phyloP scores from a whole-genome alignment of 768 basidiomycete species.

The Pholiota microspora region DNA sequence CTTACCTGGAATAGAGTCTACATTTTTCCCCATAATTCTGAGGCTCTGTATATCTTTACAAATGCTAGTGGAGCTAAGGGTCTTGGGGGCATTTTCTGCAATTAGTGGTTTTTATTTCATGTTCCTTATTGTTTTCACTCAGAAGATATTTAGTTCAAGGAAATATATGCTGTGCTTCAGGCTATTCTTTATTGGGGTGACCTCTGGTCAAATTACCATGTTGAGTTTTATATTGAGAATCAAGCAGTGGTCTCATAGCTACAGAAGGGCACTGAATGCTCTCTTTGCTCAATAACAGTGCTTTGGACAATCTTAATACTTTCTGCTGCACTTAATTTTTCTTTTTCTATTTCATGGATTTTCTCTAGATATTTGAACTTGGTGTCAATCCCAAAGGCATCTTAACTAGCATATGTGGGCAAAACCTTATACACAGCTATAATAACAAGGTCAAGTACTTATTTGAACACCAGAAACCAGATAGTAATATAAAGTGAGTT shows the following conservation, averaged over 20 bases:
- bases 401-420: background rate
- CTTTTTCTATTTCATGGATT: conserved; percentile 24
- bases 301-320: conserved; percentile 16
- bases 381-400: no score
- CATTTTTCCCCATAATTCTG: conserved; percentile 11
- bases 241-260: conserved; percentile 14
- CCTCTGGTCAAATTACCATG: conserved; percentile 19
- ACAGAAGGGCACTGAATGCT: conserved; percentile 6
- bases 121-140: conserved; percentile 21
- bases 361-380: no score
- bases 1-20: conserved; percentile 29
- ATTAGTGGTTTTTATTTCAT: conserved; percentile 24
- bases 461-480: background rate
- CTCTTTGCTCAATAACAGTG: conserved; percentile 12
- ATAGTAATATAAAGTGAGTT: background rate
- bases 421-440: background rate
- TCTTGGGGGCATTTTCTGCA: conserved; percentile 22
- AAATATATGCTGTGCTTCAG: conserved; percentile 28
- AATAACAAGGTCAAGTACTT: background rate
- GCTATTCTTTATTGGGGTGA: conserved; percentile 28
- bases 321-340: conserved; percentile 18
- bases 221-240: conserved; percentile 18
- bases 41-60: conserved; percentile 22
- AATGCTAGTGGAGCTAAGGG: conserved; percentile 33
- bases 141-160: conserved; percentile 32